Conservation (phyloP, 306 rosid species). For the Medicago lupulina region DNA sequence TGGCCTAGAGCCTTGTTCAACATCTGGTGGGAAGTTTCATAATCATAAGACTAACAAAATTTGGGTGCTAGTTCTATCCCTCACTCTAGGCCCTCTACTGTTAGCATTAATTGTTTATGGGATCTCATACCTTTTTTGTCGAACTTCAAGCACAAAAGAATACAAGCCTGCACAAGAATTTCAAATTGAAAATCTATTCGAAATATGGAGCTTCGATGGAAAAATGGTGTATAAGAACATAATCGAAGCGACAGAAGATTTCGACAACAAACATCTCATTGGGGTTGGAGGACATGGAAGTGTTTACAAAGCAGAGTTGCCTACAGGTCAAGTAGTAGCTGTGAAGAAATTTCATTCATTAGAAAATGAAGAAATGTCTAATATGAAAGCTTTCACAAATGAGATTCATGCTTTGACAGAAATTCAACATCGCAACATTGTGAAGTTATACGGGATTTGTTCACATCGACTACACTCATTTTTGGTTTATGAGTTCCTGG, state of each 20-base stretch:
- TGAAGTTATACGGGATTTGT: not conserved
- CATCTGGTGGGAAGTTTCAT: no score
- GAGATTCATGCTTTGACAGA: not conserved
- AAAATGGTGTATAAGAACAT: conserved; percentile 1
- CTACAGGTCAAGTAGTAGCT: not conserved
- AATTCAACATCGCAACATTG: not conserved
- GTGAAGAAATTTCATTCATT: not conserved
- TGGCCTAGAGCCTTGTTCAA: no score
- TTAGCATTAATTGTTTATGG: not conserved
- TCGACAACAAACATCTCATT: not conserved
- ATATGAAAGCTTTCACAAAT: not conserved
- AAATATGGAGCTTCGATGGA: conserved; percentile 3
- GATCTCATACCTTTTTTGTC: not conserved
- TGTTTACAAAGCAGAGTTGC: conserved; percentile 6
- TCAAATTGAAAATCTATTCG: not conserved
- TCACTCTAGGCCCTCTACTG: no score
- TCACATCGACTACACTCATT: not conserved
- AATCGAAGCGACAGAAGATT: not conserved
- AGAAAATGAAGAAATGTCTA: not conserved
- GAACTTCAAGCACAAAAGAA: not conserved
- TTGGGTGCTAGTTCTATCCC: no score
- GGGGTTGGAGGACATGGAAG: conserved; percentile 1
- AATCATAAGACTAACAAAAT: no score
- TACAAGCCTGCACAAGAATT: not conserved
- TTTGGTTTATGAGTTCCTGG: not conserved